These are phyloP conservation scores for Anthracocystis walkeri DNA, from an alignment of 1,284 basidiomycete genomes.

Conservation along the genomic window DNA sequence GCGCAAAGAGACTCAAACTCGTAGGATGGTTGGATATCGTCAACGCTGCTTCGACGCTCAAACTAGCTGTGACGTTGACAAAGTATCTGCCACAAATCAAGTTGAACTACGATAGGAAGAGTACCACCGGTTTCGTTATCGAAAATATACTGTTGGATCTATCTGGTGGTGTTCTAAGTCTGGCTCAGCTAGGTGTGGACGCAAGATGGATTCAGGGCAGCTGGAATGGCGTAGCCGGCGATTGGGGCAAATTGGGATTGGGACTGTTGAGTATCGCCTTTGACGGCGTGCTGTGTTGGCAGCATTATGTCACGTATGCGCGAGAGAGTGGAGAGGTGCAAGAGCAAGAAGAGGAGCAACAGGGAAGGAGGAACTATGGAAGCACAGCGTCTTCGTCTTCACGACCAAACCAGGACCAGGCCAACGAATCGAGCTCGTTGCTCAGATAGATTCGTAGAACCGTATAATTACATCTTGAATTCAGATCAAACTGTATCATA, in stretches of 20 bases:
- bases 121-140: constrained; percentile 70
- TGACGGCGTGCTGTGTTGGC: constrained; percentile 69
- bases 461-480: constrained; percentile 7
- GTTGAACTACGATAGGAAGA: constrained; percentile 68
- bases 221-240: constrained; percentile 63
- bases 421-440: constrained; percentile 7
- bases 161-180: constrained; percentile 66
- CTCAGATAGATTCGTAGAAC: constrained; percentile 9
- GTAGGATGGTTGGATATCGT: constrained; percentile 47
- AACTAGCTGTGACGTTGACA: constrained; percentile 69
- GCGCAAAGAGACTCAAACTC: constrained; percentile 14
- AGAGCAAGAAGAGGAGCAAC: neutral
- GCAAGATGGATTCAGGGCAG: constrained; percentile 55
- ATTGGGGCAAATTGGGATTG: constrained; percentile 69
- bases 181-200: constrained; percentile 65
- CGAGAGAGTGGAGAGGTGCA: neutral
- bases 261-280: constrained; percentile 69
- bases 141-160: constrained; percentile 70
- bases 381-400: constrained; percentile 8
- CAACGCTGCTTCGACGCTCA: constrained; percentile 66
- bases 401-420: neutral
- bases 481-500: neutral
- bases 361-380: neutral
- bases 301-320: constrained; percentile 70
- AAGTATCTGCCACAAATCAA: constrained; percentile 68